A percentile compares a stretch with the other conserved stretches of the same genome.
These are phyloP conservation scores for Aspergillus jensenii DNA, from an alignment of 2,329 filamentous ascomycete species.

Conservation along the genomic window DNA sequence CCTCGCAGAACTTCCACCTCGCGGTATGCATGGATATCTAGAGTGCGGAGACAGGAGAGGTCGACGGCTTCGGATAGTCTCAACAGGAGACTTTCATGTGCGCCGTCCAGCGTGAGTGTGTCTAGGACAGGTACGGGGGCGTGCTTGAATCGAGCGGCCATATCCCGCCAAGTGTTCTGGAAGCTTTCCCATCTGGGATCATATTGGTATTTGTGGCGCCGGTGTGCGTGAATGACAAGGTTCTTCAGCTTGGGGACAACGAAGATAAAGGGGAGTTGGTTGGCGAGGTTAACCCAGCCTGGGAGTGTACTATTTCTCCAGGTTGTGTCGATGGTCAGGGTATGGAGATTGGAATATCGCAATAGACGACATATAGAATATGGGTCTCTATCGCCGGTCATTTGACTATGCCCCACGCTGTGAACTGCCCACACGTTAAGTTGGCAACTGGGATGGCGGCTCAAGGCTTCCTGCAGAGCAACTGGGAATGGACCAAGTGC, in stretches of 20 bases:
- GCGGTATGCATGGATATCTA: neutral
- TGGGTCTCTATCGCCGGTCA: neutral
- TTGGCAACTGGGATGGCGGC: conserved; percentile 1
- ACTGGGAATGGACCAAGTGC: neutral
- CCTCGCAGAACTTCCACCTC: neutral
- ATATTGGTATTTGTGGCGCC: neutral
- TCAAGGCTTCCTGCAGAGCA: neutral
- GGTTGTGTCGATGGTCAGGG: neutral
- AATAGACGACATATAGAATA: neutral
- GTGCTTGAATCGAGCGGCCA: neutral
- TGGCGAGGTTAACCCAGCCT: neutral
- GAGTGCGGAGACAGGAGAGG: neutral
- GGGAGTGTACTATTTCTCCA: neutral
- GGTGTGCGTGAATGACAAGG: neutral
- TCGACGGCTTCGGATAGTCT: neutral
- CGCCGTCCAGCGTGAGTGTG: neutral
- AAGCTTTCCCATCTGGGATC: neutral
- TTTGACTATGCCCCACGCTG: neutral
- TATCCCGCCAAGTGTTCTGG: neutral
- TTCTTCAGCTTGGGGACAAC: neutral
- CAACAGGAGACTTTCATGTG: neutral
- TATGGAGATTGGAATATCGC: neutral
- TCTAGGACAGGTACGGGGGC: neutral
- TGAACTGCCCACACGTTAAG: conserved; percentile 6
- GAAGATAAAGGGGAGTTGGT: neutral